Base-by-base conservation (phyloP, 805 yeast genomes). In the Cyberlindnera euphorbiiphila region DNA sequence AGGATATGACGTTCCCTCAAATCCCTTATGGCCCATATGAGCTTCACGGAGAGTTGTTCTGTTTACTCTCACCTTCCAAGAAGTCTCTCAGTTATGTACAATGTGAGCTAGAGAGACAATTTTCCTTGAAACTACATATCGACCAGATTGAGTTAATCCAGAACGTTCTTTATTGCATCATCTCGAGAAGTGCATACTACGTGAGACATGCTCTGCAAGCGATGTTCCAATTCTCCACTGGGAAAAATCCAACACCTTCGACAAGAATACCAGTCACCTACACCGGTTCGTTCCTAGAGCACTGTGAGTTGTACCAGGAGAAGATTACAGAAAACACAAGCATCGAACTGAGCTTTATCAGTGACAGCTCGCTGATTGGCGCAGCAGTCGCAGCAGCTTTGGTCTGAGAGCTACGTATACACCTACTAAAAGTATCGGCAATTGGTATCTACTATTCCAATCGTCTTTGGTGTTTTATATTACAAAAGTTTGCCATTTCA, bases 261-360 rank as follows among this genome's bases (percentile, higher is more conserved):
- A 25, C 27, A 16, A 7, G 4, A 2, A 44, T 70, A 20, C 54
- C 53, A 5, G 65, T 76, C 15, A 70, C 74, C 9, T 76, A 61
- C 46, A 72, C 73, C 19, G 82, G 82, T 1, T 69, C 77, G 1
- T 69, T 76, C 30, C 54, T 76, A 37, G 54, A 58, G n/a, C 60
- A 69, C 45, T 74, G 74, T 46, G 41, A 53, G 22, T 41, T 48
- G 39, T 49, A 34, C 45, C 60, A 46, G 61, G 62, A 17, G 50
- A 54, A 24, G 49, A 61, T 45, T 18, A 48, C 60, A 40, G 59
- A 66, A 9, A 57, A 60, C 7, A 37, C 21, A 1, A 30, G 43
- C n/a, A 60, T 73, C 12, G 58, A 59, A 16, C 60, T 74, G 34
- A 59, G 54, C 36, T 58, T 62, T 29, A 57, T 72, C 19, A 68